These are phyloP conservation scores for Roridomyces roridus DNA, from an alignment of 768 basidiomycete genomes.

Conservation along the genomic window DNA sequence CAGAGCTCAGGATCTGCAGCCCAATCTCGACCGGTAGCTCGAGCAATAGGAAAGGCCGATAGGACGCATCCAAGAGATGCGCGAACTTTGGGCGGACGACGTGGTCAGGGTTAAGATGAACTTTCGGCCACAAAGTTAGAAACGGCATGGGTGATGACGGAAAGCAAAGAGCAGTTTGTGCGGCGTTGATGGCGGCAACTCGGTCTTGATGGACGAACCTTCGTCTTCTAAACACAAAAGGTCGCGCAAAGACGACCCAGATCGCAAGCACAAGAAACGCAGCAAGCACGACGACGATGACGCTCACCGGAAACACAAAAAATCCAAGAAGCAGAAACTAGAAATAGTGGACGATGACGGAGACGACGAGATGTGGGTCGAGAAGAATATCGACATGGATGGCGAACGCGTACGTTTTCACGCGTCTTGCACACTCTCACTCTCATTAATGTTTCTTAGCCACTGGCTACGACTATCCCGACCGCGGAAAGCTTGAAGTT, in stretches of 20 bases:
- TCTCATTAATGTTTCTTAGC: conserved; percentile 40
- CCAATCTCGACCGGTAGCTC: conserved; percentile 16
- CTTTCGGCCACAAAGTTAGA: too few species aligned
- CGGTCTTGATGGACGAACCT: too few species aligned
- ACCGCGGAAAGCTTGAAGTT: conserved; percentile 74
- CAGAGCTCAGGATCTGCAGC: conserved; percentile 10
- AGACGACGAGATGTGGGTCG: conserved; percentile 84
- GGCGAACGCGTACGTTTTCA: conserved; percentile 65
- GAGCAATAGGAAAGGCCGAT: conserved; percentile 5
- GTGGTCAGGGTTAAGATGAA: not conserved
- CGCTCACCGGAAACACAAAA: conserved; percentile 37
- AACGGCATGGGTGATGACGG: too few species aligned
- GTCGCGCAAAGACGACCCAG: conserved; percentile 39
- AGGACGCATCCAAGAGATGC: not conserved
- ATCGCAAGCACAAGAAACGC: conserved; percentile 61
- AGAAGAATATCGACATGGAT: conserved; percentile 84
- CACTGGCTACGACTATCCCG: conserved; percentile 76
- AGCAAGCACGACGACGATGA: conserved; percentile 53
- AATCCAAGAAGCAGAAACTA: conserved; percentile 40
- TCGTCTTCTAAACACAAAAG: conserved; percentile 36
- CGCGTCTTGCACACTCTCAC: conserved; percentile 16
- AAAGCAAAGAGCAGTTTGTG: too few species aligned
- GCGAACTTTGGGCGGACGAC: conserved; percentile 8
- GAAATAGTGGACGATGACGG: conserved; percentile 75
- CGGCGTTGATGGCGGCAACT: too few species aligned